Percentiles rank a stretch among this genome's conserved stretches.
These are phyloP conservation scores for Globisporangium heterothallicum DNA, from an alignment of 352 stramenopile genomes.

Conservation along the genomic window DNA sequence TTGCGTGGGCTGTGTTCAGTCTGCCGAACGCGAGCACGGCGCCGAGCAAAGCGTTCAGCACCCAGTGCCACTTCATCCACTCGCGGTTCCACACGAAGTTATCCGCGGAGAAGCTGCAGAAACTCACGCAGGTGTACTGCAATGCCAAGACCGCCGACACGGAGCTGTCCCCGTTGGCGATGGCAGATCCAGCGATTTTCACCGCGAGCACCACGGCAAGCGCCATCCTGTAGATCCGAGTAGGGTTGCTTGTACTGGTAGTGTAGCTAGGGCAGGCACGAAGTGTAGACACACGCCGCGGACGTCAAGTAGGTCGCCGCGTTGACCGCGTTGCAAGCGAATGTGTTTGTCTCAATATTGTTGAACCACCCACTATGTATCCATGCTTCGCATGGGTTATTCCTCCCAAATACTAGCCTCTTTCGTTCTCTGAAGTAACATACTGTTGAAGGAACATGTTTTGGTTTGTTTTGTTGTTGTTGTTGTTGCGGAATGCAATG, in stretches of 20 bases:
- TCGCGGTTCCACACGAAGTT: conserved; percentile 38
- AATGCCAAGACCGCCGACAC: conserved; percentile 33
- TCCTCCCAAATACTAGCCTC: too few species aligned
- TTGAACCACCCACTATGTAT: not conserved
- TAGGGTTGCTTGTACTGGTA: too few species aligned
- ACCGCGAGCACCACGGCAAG: not conserved
- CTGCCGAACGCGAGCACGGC: conserved; percentile 42
- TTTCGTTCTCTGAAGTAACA: not conserved
- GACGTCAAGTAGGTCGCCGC: too few species aligned
- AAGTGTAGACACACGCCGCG: too few species aligned
- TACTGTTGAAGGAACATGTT: not conserved
- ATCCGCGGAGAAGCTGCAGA: conserved; percentile 35
- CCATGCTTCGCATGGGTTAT: not conserved
- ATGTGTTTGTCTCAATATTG: too few species aligned
- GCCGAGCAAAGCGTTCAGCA: conserved; percentile 29
- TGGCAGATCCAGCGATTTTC: not conserved
- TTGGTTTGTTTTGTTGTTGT: too few species aligned
- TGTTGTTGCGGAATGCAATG: too few species aligned
- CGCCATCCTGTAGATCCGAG: not conserved
- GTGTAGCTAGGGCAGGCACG: too few species aligned
- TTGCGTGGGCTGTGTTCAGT: conserved; percentile 50
- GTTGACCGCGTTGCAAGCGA: too few species aligned
- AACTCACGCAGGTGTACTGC: conserved; percentile 59
- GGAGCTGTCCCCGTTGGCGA: conserved; percentile 3
- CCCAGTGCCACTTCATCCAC: conserved; percentile 26